Conservation (phyloP, 2,329 filamentous ascomycete species). For the Paecilomyces variotii region DNA sequence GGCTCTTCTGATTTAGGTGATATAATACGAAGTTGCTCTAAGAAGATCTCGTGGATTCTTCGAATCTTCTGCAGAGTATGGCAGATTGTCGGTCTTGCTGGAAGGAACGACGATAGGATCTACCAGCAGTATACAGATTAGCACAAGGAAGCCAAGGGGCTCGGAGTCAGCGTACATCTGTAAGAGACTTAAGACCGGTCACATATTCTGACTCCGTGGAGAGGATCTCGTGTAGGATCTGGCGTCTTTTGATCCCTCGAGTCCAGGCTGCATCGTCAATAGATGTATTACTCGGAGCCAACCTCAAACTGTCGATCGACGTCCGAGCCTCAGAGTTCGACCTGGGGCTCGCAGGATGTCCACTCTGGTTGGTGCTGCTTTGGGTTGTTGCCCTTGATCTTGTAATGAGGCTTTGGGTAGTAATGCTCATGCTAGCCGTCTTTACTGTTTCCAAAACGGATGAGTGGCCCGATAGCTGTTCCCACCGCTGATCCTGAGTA, state of each 20-base stretch:
- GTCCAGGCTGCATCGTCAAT: conserved; percentile 63
- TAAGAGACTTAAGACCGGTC: conserved; percentile 74
- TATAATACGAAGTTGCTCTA: conserved; percentile 62
- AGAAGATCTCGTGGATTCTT: conserved; percentile 72
- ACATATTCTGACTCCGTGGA: conserved; percentile 84
- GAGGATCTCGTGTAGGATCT: conserved; percentile 77
- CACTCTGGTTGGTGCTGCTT: conserved; percentile 45
- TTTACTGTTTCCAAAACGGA: conserved; percentile 73
- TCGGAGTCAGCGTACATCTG: conserved; percentile 55
- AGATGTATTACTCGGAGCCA: conserved; percentile 32
- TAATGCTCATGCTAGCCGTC: conserved; percentile 70
- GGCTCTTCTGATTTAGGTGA: conserved; percentile 54
- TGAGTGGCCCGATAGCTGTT: conserved; percentile 57
- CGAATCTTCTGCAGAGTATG: conserved; percentile 72
- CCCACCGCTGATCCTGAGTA: conserved; percentile 35
- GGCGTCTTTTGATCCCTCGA: conserved; percentile 66
- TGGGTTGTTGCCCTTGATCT: conserved; percentile 53
- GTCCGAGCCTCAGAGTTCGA: conserved; percentile 60
- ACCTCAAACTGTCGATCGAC: conserved; percentile 50
- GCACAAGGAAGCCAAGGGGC: background rate
- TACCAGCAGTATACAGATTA: conserved; percentile 22
- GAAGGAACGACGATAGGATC: conserved; percentile 69
- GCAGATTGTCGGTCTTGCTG: conserved; percentile 65
- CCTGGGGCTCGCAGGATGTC: conserved; percentile 45
- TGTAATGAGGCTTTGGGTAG: conserved; percentile 60